phyloP scores from a whole-genome alignment of 805 yeast genomes.

The Lipomyces spencermartinsiae region DNA sequence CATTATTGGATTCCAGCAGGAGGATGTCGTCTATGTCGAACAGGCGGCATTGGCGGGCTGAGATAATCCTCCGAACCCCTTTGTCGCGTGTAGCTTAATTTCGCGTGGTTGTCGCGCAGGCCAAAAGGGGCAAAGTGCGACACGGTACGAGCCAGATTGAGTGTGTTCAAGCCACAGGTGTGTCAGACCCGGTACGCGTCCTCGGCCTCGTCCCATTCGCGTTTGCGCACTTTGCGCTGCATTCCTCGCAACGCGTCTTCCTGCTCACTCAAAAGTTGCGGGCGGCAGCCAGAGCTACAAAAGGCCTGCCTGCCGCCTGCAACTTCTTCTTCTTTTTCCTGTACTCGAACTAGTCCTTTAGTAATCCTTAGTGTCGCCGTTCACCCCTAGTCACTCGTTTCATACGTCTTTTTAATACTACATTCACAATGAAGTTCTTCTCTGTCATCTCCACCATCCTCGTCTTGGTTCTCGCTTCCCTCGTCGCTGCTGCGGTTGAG shows the following conservation, averaged over 20 bases:
- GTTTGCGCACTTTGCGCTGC: neutral
- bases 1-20: too few relatives aligned
- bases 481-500: slow-evolving; percentile 35
- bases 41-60: too few relatives aligned
- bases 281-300: neutral
- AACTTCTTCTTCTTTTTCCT: neutral
- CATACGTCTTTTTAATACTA: slow-evolving; percentile 3
- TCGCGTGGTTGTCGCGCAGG: neutral
- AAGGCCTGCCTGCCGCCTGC: neutral
- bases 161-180: neutral
- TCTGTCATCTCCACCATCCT: slow-evolving; percentile 30
- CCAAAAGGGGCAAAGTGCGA: neutral
- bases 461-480: slow-evolving; percentile 30
- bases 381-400: slow-evolving; percentile 33
- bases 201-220: too few relatives aligned
- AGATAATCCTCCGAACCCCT: too few relatives aligned
- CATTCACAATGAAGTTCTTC: slow-evolving; percentile 38
- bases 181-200: too few relatives aligned
- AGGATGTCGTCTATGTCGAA: too few relatives aligned
- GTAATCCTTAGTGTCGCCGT: slow-evolving; percentile 10
- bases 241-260: neutral
- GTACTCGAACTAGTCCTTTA: neutral
- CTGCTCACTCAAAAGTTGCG: neutral
- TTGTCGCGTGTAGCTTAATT: too few relatives aligned
- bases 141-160: neutral